Evolutionary conservation across 1,284 basidiomycete genomes (phyloP), one percentile per base, ranked within the genome.

Genomic region (Clitocybe nebularis): DNA sequence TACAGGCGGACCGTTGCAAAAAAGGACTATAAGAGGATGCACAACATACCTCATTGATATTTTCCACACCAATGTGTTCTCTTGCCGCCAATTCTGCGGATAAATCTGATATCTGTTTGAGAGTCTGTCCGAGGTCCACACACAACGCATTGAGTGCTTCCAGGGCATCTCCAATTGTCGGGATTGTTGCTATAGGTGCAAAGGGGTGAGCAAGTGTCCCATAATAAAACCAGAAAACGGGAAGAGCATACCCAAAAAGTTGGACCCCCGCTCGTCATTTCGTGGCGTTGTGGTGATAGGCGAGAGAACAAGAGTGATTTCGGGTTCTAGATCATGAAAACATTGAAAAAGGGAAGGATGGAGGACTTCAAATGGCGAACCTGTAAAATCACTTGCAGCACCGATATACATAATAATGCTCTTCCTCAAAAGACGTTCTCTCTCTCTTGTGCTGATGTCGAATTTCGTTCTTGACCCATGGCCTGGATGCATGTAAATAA

Each of bases 81-180:
- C 71, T 76, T n/a, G 83, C 77, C 2, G 77, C 73, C 13, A 93
- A 65, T 60, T 92, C 86, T 0, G 79, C 76, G 2, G 79, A 73
- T 8, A 91, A 68, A 51, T 82, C 80, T 3, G 74, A 67, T 19
- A 90, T 81, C 39, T 84, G 80, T 47, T 79, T 77, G 44, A 92
- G 61, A 0, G 75, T 79, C 7, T 71, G 69, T 0, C 72, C 59
- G 2, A 93, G 75, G 39, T 81, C 74, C 8, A 68, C 68, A 26
- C 78, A 76, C 2, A 87, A 66, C 43, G 77, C 72, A 40, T 77
- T 74, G 23, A 94, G 65, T 0, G 85, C 80, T 22, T 82, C 79
- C 14, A 90, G 72, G 0, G 82, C 77, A 47, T 89, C 82, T 3
- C 87, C 85, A 7, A 94, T 67, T 0, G 84, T 88, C 5, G 91